Conservation (phyloP, 441 rosid genomes). For the Erysimum cheiri region DNA sequence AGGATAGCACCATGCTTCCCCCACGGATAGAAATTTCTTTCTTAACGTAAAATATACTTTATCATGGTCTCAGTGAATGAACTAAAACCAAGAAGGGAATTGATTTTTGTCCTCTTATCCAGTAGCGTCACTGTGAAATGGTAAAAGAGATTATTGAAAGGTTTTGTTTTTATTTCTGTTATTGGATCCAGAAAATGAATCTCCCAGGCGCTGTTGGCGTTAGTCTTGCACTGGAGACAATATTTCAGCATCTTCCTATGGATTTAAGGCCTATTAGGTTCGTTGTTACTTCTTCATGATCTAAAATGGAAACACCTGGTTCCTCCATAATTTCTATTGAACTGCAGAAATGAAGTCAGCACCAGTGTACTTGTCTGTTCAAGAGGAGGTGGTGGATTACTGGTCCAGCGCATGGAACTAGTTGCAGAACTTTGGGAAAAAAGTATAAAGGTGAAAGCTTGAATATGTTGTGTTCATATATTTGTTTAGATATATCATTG, state of each 20-base stretch:
- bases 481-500: constrained; percentile 9
- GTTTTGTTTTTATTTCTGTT: constrained; percentile 9
- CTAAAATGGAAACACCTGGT: constrained; percentile 11
- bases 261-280: constrained; percentile 72
- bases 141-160: neutral
- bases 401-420: constrained; percentile 92
- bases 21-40: neutral
- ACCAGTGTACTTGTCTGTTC: constrained; percentile 88
- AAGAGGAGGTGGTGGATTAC: constrained; percentile 96
- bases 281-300: constrained; percentile 27
- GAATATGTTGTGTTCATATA: neutral
- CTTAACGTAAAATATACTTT: neutral
- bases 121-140: neutral
- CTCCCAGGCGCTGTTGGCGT: constrained; percentile 92
- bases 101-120: constrained; percentile 1
- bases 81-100: constrained; percentile 2
- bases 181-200: constrained; percentile 66
- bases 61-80: neutral
- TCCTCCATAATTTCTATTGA: constrained; percentile 32
- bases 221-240: constrained; percentile 90
- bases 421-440: constrained; percentile 88
- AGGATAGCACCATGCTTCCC: neutral
- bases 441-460: constrained; percentile 72
- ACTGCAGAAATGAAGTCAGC: constrained; percentile 67
- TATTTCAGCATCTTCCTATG: constrained; percentile 68